A percentile compares a stretch with the other conserved stretches of the same genome.
Conservation (phyloP, 371 early-diverging fungal species). For the Blakeslea trispora region DNA sequence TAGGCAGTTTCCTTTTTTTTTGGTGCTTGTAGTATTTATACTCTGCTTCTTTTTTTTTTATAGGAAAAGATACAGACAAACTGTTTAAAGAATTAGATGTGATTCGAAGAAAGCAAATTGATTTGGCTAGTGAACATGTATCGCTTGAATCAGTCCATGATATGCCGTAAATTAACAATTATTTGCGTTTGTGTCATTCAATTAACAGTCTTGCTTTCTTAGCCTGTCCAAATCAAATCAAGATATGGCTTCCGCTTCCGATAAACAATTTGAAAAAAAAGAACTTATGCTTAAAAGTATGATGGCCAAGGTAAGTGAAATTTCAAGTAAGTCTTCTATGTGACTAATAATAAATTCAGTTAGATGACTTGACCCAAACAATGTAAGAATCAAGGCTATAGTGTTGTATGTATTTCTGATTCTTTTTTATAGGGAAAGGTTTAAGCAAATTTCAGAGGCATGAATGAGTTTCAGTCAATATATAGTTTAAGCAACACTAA, state of each 20-base stretch:
- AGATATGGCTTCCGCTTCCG: not conserved
- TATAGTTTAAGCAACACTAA: too few relatives aligned
- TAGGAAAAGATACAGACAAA: constrained; percentile 18
- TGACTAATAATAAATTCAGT: constrained; percentile 2
- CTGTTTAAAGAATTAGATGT: constrained; percentile 23
- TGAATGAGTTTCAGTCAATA: too few relatives aligned
- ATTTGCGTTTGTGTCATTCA: not conserved
- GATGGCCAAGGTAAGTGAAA: constrained; percentile 25
- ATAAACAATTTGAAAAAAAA: constrained; percentile 21
- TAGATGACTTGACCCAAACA: constrained; percentile 25
- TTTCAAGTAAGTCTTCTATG: not conserved
- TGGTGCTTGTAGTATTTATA: too few relatives aligned
- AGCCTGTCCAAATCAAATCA: not conserved
- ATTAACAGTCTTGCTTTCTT: not conserved
- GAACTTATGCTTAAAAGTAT: constrained; percentile 20
- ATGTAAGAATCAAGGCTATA: constrained; percentile 24
- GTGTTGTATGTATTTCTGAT: not conserved
- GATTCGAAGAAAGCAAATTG: constrained; percentile 26
- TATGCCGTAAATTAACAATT: constrained; percentile 17
- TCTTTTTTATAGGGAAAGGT: constrained; percentile 13
- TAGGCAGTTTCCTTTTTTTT: not conserved
- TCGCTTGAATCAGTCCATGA: constrained; percentile 20
- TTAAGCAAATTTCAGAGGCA: constrained; percentile 10
- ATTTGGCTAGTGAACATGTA: constrained; percentile 26
- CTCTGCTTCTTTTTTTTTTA: not conserved